Conservation (phyloP, 306 rosid species). For the Geum urbanum region DNA sequence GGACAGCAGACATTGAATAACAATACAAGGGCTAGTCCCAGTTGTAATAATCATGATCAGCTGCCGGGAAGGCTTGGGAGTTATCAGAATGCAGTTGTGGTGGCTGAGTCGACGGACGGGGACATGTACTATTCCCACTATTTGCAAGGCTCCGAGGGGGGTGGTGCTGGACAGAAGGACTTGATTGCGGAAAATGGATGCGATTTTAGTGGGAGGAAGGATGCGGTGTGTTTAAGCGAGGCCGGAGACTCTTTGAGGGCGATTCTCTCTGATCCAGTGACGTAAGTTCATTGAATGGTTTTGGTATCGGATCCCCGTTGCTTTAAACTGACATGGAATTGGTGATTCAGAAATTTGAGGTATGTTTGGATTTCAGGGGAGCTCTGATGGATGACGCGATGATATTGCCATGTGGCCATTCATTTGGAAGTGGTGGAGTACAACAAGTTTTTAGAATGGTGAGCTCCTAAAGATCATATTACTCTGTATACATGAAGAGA, state of each 20-base stretch:
- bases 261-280: slow-evolving; percentile 82
- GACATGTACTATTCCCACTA: slow-evolving; percentile 81
- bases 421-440: slow-evolving; percentile 86
- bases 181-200: slow-evolving; percentile 64
- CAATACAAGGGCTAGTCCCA: slow-evolving; percentile 36
- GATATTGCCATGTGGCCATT: slow-evolving; percentile 99
- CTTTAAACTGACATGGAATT: not conserved
- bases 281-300: slow-evolving; percentile 45
- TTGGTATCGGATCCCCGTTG: not conserved
- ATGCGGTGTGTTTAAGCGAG: slow-evolving; percentile 48
- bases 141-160: slow-evolving; percentile 66
- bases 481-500: slow-evolving; percentile 26
- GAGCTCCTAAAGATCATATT: slow-evolving; percentile 47
- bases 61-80: slow-evolving; percentile 57
- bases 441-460: slow-evolving; percentile 82
- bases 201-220: slow-evolving; percentile 84
- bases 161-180: slow-evolving; percentile 63
- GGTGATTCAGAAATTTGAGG: not conserved
- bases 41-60: slow-evolving; percentile 33
- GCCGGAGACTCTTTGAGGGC: slow-evolving; percentile 81
- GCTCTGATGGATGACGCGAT: slow-evolving; percentile 95
- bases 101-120: slow-evolving; percentile 59
- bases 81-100: slow-evolving; percentile 47
- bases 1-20: slow-evolving; percentile 39
- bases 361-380: slow-evolving; percentile 54